Conservation (phyloP, 106 monocot genomes). For the Dactylorhiza incarnata region DNA sequence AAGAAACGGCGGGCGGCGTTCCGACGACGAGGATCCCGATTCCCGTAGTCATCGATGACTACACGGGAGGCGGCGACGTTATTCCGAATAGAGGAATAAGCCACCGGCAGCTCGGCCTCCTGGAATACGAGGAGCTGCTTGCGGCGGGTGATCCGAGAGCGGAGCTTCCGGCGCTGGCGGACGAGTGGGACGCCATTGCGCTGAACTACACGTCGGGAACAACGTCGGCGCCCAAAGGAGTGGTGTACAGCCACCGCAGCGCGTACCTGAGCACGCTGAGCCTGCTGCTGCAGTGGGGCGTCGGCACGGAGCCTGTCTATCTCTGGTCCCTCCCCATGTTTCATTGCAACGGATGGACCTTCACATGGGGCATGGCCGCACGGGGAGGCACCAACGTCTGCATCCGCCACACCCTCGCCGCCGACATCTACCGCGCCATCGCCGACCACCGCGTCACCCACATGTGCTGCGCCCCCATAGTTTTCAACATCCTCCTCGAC, state of each 20-base stretch:
- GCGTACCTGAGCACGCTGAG: constrained; percentile 72
- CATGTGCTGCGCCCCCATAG: constrained; percentile 78
- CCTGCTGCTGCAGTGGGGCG: constrained; percentile 72
- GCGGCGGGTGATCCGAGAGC: constrained; percentile 25
- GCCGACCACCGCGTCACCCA: constrained; percentile 58
- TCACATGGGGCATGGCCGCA: constrained; percentile 87
- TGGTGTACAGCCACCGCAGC: constrained; percentile 86
- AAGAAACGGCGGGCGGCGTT: too few species aligned
- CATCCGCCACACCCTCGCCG: constrained; percentile 41
- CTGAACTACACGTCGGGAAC: constrained; percentile 95
- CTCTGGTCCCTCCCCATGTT: constrained; percentile 94
- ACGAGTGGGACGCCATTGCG: constrained; percentile 74
- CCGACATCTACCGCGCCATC: constrained; percentile 63
- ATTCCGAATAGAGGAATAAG: too few species aligned
- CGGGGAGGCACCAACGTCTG: constrained; percentile 79
- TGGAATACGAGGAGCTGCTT: constrained; percentile 62
- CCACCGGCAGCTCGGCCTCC: too few species aligned
- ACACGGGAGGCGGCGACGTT: too few species aligned
- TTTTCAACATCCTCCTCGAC: constrained; percentile 46
- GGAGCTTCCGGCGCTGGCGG: constrained; percentile 16
- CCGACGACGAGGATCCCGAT: constrained; percentile 4
- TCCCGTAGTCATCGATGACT: constrained; percentile 45
- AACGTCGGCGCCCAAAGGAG: constrained; percentile 80
- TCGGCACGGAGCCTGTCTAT: constrained; percentile 64
- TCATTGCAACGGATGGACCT: constrained; percentile 95